phyloP scores from a whole-genome alignment of 768 basidiomycete species.

The Podaxis pistillaris region DNA sequence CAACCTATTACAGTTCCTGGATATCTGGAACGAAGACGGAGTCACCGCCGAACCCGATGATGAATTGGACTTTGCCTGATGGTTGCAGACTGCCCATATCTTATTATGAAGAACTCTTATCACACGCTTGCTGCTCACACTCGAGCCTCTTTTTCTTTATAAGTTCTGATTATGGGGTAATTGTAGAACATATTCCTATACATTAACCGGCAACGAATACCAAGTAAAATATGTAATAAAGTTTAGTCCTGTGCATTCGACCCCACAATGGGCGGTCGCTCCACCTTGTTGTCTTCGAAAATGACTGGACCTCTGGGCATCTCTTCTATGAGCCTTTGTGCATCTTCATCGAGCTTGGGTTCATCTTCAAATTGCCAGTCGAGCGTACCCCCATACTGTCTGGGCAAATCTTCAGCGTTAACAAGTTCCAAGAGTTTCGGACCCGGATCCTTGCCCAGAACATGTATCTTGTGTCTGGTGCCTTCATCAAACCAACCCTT shows the following conservation, averaged over 20 bases:
- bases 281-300: slow-evolving; percentile 44
- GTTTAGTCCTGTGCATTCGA: slow-evolving; percentile 13
- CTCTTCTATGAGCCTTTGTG: slow-evolving; percentile 42
- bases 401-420: slow-evolving; percentile 51
- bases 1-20: slow-evolving; percentile 53
- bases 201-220: background rate
- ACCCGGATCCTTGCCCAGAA: slow-evolving; percentile 63
- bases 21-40: slow-evolving; percentile 83
- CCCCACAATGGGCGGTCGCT: slow-evolving; percentile 16
- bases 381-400: slow-evolving; percentile 70
- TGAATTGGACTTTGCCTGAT: slow-evolving; percentile 25
- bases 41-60: slow-evolving; percentile 62
- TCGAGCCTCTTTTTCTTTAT: background rate
- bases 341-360: slow-evolving; percentile 59
- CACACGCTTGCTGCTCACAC: slow-evolving; percentile 6
- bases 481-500: slow-evolving; percentile 80
- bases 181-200: slow-evolving; percentile 8
- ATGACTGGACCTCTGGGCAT: slow-evolving; percentile 58
- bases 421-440: slow-evolving; percentile 49
- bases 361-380: slow-evolving; percentile 70
- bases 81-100: background rate
- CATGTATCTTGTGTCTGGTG: slow-evolving; percentile 74
- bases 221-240: slow-evolving; percentile 10
- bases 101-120: background rate
- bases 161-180: background rate